Base-by-base conservation (phyloP, 1,284 basidiomycete species). In the Porodaedalea pini region DNA sequence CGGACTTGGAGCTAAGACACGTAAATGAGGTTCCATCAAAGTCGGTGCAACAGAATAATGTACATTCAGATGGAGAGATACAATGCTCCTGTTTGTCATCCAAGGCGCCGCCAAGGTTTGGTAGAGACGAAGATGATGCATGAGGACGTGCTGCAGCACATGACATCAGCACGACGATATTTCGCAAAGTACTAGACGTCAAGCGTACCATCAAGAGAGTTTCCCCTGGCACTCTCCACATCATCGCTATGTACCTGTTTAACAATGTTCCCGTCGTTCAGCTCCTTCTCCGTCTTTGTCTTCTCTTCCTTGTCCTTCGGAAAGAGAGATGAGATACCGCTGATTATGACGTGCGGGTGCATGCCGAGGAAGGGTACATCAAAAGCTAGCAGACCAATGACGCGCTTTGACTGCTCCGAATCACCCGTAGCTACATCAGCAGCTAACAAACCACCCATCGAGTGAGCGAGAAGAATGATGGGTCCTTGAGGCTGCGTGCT, bases 331-430 rank as follows among this genome's bases (percentile, higher is more conserved):
- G 79, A 78, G 37, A 83, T 75, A 0, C 81, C 81, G 56, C 72
- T 79, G 59, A 82, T 67, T 5, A 82, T 75, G 47, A 83, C 81
- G 62, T 82, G 81, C 0, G 81, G 81, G 61, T 83, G 81, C 75
- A 82, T 78, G 7, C 80, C 81, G 15, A 83, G 74, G 61, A 74
- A 82, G 10, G 81, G 81, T 1, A 76, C 78, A 64, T 83, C 81
- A 62, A 81, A 81, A 3, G 78, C 78, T 11, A 82, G 63, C 25
- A 83, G 66, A n/a, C 78, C 81, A 3, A 81, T 66, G 45, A 82
- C 77, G 3, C 78, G 74, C 41, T 68, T 70, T 0, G 73, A 69
- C 17, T 56, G 43, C 1, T 32, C 11, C 2, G 72, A 75, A 8
- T 65, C 53, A 61, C 75, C 68, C 0, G 74, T 78, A 0, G 77